Conservation (phyloP, 2,329 filamentous ascomycete species). For the Incumbomyces delicatus region DNA sequence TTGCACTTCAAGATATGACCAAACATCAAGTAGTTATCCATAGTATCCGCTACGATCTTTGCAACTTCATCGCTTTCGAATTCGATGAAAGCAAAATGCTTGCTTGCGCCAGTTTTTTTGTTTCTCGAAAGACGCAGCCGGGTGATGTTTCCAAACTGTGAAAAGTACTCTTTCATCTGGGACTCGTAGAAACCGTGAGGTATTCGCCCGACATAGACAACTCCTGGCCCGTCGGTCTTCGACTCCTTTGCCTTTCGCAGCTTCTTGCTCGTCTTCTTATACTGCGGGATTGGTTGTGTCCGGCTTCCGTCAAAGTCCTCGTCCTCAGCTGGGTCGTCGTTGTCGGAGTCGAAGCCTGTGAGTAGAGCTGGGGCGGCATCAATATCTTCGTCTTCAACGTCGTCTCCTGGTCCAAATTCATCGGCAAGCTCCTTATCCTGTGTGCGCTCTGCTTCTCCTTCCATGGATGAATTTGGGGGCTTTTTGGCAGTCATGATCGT, state of each 20-base stretch:
- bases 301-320: slow-evolving; percentile 37
- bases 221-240: slow-evolving; percentile 49
- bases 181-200: slow-evolving; percentile 96
- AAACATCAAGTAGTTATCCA: slow-evolving; percentile 96
- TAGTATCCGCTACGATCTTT: slow-evolving; percentile 84
- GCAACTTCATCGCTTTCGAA: slow-evolving; percentile 71
- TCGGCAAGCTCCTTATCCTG: slow-evolving; percentile 20
- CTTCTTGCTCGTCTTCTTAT: slow-evolving; percentile 40
- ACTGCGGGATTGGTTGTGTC: slow-evolving; percentile 34
- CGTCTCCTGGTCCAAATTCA: slow-evolving; percentile 23
- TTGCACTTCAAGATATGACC: slow-evolving; percentile 88
- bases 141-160: slow-evolving; percentile 78
- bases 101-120: slow-evolving; percentile 79
- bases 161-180: slow-evolving; percentile 88
- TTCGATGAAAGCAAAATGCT: slow-evolving; percentile 92
- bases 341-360: slow-evolving; percentile 48
- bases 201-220: slow-evolving; percentile 80
- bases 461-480: slow-evolving; percentile 13
- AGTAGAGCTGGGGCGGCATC: slow-evolving; percentile 47
- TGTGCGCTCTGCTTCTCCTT: slow-evolving; percentile 20
- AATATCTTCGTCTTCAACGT: slow-evolving; percentile 23
- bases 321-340: slow-evolving; percentile 37
- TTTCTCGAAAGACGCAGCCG: slow-evolving; percentile 79
- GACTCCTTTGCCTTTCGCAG: slow-evolving; percentile 43
- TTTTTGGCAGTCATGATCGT: slow-evolving; percentile 15